A percentile compares a stretch with the other conserved stretches of the same genome.
Conservation (phyloP, 2,329 filamentous ascomycete genomes). For the Fonsecaea monophora region DNA sequence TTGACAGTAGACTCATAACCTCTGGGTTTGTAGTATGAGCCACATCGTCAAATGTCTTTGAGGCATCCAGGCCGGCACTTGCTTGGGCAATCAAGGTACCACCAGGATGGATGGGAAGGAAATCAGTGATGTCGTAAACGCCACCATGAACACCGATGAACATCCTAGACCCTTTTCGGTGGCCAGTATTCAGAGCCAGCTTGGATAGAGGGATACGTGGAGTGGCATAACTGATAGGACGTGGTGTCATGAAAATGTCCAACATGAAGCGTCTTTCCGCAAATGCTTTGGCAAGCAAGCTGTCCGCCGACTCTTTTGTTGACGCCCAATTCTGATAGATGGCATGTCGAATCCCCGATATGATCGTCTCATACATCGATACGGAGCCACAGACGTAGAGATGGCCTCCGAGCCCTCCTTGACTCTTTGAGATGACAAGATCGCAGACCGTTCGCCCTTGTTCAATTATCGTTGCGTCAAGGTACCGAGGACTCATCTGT, state of each 20-base stretch:
- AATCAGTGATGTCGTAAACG: constrained; percentile 31
- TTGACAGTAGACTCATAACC: constrained; percentile 27
- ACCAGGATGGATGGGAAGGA: constrained; percentile 28
- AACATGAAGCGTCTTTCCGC: constrained; percentile 64
- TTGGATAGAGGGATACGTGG: constrained; percentile 60
- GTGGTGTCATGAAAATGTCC: constrained; percentile 64
- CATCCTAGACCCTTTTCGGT: constrained; percentile 44
- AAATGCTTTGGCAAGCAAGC: constrained; percentile 60
- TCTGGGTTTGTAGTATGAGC: constrained; percentile 30
- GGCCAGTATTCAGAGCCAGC: constrained; percentile 60
- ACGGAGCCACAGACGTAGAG: constrained; percentile 60
- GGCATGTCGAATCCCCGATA: constrained; percentile 63
- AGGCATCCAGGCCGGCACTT: constrained; percentile 29
- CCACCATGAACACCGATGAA: constrained; percentile 28
- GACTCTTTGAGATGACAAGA: constrained; percentile 26
- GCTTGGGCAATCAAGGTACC: constrained; percentile 27
- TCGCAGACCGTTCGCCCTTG: constrained; percentile 32
- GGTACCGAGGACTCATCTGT: constrained; percentile 26
- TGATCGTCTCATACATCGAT: constrained; percentile 61
- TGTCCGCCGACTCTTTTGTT: constrained; percentile 60
- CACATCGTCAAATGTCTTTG: constrained; percentile 30
- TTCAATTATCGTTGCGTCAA: constrained; percentile 25
- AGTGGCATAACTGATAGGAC: constrained; percentile 58
- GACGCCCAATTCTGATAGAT: constrained; percentile 61
- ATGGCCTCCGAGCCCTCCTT: constrained; percentile 40